These are phyloP conservation scores for Scorias spongiosa DNA, from an alignment of 2,329 filamentous ascomycete species.

Conservation along the genomic window DNA sequence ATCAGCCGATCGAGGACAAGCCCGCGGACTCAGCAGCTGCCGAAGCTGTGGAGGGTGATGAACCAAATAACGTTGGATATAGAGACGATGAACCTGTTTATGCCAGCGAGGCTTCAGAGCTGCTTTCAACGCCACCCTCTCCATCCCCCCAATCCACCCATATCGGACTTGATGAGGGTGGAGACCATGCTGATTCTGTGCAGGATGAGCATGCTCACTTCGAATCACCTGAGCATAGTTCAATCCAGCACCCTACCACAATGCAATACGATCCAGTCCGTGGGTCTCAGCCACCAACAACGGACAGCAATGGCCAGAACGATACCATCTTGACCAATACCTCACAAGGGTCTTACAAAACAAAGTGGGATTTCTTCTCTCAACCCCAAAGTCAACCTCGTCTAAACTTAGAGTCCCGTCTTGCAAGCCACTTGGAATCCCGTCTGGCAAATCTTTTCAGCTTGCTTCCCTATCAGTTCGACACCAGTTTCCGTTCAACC, in stretches of 20 bases:
- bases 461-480: too few relatives aligned
- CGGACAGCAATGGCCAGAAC: not conserved
- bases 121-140: not conserved
- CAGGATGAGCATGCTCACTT: not conserved
- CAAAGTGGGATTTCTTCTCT: too few relatives aligned
- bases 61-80: not conserved
- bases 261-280: conserved; percentile 15
- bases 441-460: too few relatives aligned
- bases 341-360: too few relatives aligned
- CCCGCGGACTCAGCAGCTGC: too few relatives aligned
- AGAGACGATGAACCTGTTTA: not conserved
- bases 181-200: not conserved
- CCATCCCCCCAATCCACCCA: too few relatives aligned
- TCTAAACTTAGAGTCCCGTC: too few relatives aligned
- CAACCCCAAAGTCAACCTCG: too few relatives aligned
- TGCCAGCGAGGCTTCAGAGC: not conserved
- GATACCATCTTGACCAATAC: too few relatives aligned
- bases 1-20: too few relatives aligned
- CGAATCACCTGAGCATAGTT: not conserved
- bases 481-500: too few relatives aligned
- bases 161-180: not conserved
- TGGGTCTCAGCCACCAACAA: conserved; percentile 5
- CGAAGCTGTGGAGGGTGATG: not conserved
- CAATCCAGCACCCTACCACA: not conserved
- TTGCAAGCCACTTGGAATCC: too few relatives aligned